Conservation (phyloP, 108 stramenopile genomes). For the Epipyxis sp. region DNA sequence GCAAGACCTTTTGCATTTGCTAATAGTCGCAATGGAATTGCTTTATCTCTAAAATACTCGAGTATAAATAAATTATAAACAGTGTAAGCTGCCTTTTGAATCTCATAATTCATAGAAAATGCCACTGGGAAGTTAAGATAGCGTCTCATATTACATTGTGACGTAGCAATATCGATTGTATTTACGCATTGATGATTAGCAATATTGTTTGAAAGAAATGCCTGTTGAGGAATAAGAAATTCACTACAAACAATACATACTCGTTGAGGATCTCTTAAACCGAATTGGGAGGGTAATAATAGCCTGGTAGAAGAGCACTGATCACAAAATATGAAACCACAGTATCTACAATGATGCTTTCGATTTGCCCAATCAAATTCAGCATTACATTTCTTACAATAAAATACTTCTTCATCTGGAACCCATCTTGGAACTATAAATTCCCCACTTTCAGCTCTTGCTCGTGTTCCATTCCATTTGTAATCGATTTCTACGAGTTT, state of each 20-base stretch:
- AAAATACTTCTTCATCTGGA: background rate
- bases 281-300: conserved; percentile 42
- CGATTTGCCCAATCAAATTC: conserved; percentile 49
- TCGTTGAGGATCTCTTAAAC: conserved; percentile 45
- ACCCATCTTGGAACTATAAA: conserved; percentile 2
- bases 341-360: conserved; percentile 14
- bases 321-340: conserved; percentile 42
- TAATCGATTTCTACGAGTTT: conserved; percentile 7
- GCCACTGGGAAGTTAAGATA: conserved; percentile 36
- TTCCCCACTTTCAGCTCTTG: background rate
- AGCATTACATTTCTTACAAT: conserved; percentile 34
- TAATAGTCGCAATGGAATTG: conserved; percentile 60
- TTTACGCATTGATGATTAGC: conserved; percentile 27
- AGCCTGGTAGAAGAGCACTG: conserved; percentile 25
- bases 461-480: background rate
- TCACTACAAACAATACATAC: conserved; percentile 44
- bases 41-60: background rate
- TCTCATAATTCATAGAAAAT: conserved; percentile 52
- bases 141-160: background rate
- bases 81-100: conserved; percentile 56
- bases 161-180: conserved; percentile 26
- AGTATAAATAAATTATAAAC: conserved; percentile 40
- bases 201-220: background rate
- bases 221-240: conserved; percentile 31
- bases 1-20: conserved; percentile 63